Base-by-base conservation (phyloP, 2,329 filamentous ascomycete genomes). In the Paraphoma chrysanthemicola region DNA sequence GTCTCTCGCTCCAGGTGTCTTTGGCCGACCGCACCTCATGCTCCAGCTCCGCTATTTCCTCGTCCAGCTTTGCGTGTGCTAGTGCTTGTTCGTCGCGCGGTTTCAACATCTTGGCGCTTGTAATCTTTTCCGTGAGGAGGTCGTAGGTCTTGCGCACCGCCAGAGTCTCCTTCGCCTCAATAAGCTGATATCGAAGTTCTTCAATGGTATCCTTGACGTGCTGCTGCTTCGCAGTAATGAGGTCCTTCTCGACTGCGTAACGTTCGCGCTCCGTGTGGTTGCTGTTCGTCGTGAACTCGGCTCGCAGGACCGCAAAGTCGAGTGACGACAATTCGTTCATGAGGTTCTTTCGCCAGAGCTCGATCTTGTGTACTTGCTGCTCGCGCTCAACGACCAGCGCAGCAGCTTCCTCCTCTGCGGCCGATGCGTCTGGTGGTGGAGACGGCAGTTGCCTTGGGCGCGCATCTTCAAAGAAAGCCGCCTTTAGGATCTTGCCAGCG, bases 291-390 rank as follows among this genome's bases (percentile, higher is more conserved):
- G 97, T 88, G 70, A 96, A 92, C 67, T 97, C 93, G 39, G 97
- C 90, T 53, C 94, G 92, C 33, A 91, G 86, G 63, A 97, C 90
- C 72, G 88, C 92, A 78, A 87, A 91, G 75, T 96, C 91, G 66
- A 97, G 93, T 16, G 92, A 88, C 12, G 91, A 90, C 69, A 97
- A 95, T 77, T 98, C 94, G 62, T 96, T 86, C 6, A 90, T 87
- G 42, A 96, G 84, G 74, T 97, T 93, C 73, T 96, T 90, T 57
- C 88, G 89, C 68, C 96, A 90, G 70, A 88, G 84, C n/a, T 84
- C 80, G 59, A 89, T 84, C 65, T 86, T 83, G 60, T 84, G 81
- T 7, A 79, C 77, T 64, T 77, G 79, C 63, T 81, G 83, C 59
- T 85, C 80, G 44, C 77, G 80, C 56, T 84, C 78, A 29, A 76